Conservation (phyloP, 208 protist genomes). For the Plasmodiophora brassicae region DNA sequence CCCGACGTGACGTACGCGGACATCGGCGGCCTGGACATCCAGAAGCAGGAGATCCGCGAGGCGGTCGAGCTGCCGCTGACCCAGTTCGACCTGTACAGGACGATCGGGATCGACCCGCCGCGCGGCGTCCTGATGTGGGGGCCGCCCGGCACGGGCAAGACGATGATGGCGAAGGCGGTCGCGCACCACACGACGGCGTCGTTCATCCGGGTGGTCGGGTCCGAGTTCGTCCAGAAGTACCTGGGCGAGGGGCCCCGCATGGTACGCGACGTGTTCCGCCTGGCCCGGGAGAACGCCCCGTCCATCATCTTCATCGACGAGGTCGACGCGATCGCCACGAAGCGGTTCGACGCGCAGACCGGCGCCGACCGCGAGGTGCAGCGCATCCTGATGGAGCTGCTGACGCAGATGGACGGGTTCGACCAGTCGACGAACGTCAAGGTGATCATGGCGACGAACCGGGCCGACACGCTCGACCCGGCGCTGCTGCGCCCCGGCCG, state of each 20-base stretch:
- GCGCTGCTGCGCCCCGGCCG: slow-evolving; percentile 95
- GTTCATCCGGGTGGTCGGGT: slow-evolving; percentile 91
- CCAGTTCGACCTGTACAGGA: slow-evolving; percentile 95
- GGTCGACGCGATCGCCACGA: slow-evolving; percentile 98
- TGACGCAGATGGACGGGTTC: slow-evolving; percentile 99
- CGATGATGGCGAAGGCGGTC: slow-evolving; percentile 76
- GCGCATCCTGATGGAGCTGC: slow-evolving; percentile 97
- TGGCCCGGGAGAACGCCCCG: slow-evolving; percentile 95
- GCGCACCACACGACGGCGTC: slow-evolving; percentile 95
- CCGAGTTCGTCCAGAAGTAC: slow-evolving; percentile 99
- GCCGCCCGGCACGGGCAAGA: slow-evolving; percentile 79
- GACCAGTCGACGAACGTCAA: slow-evolving; percentile 97
- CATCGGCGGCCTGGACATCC: slow-evolving; percentile 97
- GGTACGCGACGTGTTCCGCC: slow-evolving; percentile 95
- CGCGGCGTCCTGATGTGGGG: slow-evolving; percentile 91
- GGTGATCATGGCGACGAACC: slow-evolving; percentile 98
- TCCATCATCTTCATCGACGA: slow-evolving; percentile 99
- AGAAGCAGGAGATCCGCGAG: slow-evolving; percentile 99
- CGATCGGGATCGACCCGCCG: slow-evolving; percentile 97
- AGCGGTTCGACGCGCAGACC: slow-evolving; percentile 96
- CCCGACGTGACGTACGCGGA: slow-evolving; percentile 80
- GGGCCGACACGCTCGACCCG: slow-evolving; percentile 97
- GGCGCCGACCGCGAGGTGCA: slow-evolving; percentile 98
- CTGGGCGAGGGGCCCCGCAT: slow-evolving; percentile 98
- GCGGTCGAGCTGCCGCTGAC: slow-evolving; percentile 99